Conservation (phyloP, 2,329 filamentous ascomycete genomes). For the Neofusicoccum cordaticola region DNA sequence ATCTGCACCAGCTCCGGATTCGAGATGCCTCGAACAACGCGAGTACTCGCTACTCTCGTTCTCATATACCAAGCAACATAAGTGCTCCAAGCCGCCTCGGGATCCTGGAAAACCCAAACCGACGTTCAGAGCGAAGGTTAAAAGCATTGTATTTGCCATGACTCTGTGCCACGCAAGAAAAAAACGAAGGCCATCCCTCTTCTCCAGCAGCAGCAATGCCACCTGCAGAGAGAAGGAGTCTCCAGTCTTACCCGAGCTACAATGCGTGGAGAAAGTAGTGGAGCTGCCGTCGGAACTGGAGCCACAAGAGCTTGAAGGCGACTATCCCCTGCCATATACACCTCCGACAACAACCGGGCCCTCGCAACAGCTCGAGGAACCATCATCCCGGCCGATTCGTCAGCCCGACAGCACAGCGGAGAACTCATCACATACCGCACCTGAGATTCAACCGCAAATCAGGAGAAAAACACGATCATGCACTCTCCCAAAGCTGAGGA, state of each 20-base stretch:
- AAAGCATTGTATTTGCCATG: background rate
- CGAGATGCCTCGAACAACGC: background rate
- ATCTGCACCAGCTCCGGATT: background rate
- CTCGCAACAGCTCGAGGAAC: no score
- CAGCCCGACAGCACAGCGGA: background rate
- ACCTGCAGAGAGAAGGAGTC: background rate
- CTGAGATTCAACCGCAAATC: background rate
- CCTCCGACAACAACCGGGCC: background rate
- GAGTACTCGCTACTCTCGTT: slow-evolving; percentile 2
- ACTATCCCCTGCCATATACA: background rate
- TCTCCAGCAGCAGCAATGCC: background rate
- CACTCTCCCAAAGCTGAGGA: background rate
- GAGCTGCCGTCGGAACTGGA: background rate
- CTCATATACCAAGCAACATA: background rate
- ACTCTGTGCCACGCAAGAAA: background rate
- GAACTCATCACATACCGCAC: background rate
- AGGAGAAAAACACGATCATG: background rate
- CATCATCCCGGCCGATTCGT: no score
- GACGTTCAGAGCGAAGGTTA: background rate
- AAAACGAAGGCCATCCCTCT: background rate
- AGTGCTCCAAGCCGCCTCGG: background rate
- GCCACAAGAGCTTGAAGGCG: background rate
- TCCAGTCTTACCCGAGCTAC: background rate
- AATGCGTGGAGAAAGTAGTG: background rate
- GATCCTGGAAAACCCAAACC: background rate